These are phyloP conservation scores for Xylaria flabelliformis DNA, from an alignment of 495 filamentous ascomycete genomes.

Conservation along the genomic window DNA sequence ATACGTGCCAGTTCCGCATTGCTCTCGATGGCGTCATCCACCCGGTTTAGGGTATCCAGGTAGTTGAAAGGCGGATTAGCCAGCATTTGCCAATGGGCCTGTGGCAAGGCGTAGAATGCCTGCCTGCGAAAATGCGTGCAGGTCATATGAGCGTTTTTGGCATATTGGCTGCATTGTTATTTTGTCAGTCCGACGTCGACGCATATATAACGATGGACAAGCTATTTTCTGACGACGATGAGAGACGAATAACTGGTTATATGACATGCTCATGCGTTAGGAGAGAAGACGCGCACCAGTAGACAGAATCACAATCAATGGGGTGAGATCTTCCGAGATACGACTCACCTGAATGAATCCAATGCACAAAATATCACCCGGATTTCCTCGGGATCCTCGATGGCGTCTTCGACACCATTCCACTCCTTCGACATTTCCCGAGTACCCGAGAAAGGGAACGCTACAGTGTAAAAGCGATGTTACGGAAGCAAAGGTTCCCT, in stretches of 20 bases:
- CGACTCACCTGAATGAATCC: constrained; percentile 84
- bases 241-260: not conserved
- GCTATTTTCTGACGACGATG: not conserved
- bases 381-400: constrained; percentile 76
- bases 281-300: not conserved
- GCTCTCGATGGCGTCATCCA: constrained; percentile 87
- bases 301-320: not conserved
- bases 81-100: constrained; percentile 79
- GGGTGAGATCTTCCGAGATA: not conserved
- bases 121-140: constrained; percentile 87
- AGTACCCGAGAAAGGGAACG: not conserved
- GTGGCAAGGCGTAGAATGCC: constrained; percentile 89
- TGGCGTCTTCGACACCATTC: constrained; percentile 64
- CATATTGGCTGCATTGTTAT: constrained; percentile 70
- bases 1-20: constrained; percentile 83
- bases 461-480: not conserved
- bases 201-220: not conserved
- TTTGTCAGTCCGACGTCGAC: not conserved
- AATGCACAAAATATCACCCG: constrained; percentile 76
- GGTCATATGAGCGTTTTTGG: constrained; percentile 80
- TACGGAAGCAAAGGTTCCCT: not conserved
- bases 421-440: constrained; percentile 48
- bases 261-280: not conserved
- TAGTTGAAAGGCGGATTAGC: constrained; percentile 81
- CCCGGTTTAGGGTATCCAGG: constrained; percentile 71